phyloP scores from a whole-genome alignment of 345 rosid genomes.

The Salix viminalis region DNA sequence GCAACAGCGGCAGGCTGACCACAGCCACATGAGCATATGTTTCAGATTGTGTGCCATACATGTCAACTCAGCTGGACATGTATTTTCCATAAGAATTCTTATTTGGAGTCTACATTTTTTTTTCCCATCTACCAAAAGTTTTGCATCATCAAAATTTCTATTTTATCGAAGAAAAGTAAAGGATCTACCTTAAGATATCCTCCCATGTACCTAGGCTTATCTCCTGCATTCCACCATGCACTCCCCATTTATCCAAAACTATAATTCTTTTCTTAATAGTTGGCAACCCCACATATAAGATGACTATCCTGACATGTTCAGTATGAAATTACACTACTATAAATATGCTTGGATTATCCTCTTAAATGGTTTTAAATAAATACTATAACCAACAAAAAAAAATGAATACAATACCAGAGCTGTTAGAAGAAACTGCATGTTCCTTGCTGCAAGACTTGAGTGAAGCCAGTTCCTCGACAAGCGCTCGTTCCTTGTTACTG shows the following conservation, averaged over 20 bases:
- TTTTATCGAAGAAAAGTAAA: not conserved
- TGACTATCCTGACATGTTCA: not conserved
- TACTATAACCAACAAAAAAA: not conserved
- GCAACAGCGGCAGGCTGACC: too few relatives aligned
- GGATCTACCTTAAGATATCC: too few relatives aligned
- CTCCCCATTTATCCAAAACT: not conserved
- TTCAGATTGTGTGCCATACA: too few relatives aligned
- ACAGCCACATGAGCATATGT: too few relatives aligned
- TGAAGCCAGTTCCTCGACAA: constrained; percentile 63
- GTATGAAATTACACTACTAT: not conserved
- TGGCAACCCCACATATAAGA: not conserved
- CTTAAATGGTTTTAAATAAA: not conserved
- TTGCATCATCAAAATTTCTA: not conserved
- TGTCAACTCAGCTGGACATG: too few relatives aligned
- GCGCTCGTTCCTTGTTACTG: constrained; percentile 61
- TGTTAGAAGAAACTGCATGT: constrained; percentile 20
- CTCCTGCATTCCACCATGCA: not conserved
- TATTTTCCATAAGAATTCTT: too few relatives aligned
- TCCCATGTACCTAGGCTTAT: not conserved
- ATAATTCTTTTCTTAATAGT: not conserved
- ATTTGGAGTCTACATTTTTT: too few relatives aligned
- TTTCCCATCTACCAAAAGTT: too few relatives aligned
- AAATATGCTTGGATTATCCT: not conserved
- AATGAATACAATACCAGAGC: constrained; percentile 28
- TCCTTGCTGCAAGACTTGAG: constrained; percentile 39